phyloP scores from a whole-genome alignment of 257 asterid species.

The Orobanche coerulescens region DNA sequence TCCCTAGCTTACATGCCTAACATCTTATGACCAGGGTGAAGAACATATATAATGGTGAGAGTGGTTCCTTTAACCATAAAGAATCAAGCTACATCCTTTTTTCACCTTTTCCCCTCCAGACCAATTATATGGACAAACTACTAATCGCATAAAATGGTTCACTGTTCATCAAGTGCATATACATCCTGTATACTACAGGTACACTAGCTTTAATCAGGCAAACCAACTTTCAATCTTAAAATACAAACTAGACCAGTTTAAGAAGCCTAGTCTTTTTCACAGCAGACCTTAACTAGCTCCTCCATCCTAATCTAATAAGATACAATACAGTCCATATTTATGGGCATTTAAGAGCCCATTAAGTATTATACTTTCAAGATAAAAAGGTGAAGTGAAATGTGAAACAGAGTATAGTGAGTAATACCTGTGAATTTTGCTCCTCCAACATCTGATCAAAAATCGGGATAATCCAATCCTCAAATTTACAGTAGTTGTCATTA shows the following conservation, averaged over 20 bases:
- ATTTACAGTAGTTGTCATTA: constrained; percentile 88
- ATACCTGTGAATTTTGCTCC: constrained; percentile 62
- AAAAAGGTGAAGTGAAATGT: background rate
- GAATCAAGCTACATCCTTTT: background rate
- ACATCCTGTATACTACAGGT: background rate
- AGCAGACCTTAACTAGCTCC: background rate
- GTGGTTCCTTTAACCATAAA: background rate
- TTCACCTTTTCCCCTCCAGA: background rate
- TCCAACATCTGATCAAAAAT: constrained; percentile 82
- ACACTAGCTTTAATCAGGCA: background rate
- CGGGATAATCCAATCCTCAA: constrained; percentile 94
- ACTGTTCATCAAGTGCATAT: background rate
- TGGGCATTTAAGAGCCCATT: background rate
- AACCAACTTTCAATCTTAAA: background rate
- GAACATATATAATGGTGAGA: background rate
- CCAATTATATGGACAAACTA: background rate
- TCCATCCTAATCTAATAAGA: background rate
- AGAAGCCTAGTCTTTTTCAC: background rate
- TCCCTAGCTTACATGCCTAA: too few species aligned
- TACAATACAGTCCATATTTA: background rate
- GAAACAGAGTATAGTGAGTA: background rate
- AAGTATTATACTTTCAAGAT: background rate
- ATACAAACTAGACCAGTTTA: background rate
- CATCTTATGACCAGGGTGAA: background rate
- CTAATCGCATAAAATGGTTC: background rate